A percentile compares a stretch with the other conserved stretches of the same genome.
These are phyloP conservation scores for Mariannaea elegans DNA, from an alignment of 2,329 filamentous ascomycete species.

Conservation along the genomic window DNA sequence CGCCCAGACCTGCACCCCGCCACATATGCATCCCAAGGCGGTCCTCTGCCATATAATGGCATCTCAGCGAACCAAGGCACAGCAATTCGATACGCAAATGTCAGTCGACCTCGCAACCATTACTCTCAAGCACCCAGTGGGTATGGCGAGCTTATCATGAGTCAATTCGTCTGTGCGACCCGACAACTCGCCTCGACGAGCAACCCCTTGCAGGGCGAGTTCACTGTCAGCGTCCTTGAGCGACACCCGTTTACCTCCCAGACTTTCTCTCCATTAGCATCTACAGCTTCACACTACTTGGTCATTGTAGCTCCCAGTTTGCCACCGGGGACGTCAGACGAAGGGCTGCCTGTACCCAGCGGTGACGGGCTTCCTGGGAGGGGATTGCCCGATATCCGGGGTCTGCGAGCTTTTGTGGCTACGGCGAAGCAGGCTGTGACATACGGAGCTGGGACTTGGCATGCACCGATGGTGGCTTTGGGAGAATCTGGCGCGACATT, in stretches of 20 bases:
- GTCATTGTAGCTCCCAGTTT: constrained; percentile 89
- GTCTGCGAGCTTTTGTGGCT: constrained; percentile 81
- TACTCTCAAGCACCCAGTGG: constrained; percentile 73
- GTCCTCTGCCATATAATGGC: constrained; percentile 54
- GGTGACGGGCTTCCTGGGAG: constrained; percentile 60
- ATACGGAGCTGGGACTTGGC: constrained; percentile 91
- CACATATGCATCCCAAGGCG: constrained; percentile 51
- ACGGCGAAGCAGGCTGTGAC: constrained; percentile 84
- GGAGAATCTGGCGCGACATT: constrained; percentile 67
- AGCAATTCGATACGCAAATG: constrained; percentile 85
- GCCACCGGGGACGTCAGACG: constrained; percentile 48
- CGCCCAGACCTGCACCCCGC: constrained; percentile 63
- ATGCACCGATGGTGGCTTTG: constrained; percentile 94
- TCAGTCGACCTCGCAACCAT: constrained; percentile 76
- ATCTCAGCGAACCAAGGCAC: constrained; percentile 83
- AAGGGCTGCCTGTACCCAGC: constrained; percentile 40
- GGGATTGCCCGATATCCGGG: constrained; percentile 76
- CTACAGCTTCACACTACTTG: constrained; percentile 69
- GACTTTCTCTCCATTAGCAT: constrained; percentile 83
- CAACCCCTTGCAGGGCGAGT: constrained; percentile 44
- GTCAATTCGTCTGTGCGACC: constrained; percentile 83
- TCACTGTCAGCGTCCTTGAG: constrained; percentile 79
- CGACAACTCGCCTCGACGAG: constrained; percentile 37
- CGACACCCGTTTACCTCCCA: constrained; percentile 94
- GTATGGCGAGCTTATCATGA: constrained; percentile 70